These are phyloP conservation scores for Eucalyptus pauciflora DNA, from an alignment of 345 rosid species.

Conservation along the genomic window DNA sequence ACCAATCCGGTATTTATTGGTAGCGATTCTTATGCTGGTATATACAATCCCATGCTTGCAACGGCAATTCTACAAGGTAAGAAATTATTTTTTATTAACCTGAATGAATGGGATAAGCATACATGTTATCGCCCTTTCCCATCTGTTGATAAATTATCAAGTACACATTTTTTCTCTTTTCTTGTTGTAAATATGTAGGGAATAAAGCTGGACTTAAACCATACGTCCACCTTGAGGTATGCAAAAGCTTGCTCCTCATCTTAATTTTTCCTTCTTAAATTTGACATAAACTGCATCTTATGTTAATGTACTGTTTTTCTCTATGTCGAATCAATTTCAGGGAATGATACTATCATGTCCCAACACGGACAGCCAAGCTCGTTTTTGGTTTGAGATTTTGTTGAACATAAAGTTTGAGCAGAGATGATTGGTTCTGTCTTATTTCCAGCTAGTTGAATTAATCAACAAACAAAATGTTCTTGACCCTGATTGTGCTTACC, in stretches of 20 bases:
- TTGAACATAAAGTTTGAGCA: not conserved
- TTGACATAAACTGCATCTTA: not conserved
- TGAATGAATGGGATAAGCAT: not conserved
- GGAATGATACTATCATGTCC: not conserved
- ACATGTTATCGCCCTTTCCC: rapidly evolving
- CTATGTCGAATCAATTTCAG: not conserved
- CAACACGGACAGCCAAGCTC: not conserved
- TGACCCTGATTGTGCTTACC: not conserved
- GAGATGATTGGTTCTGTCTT: not conserved
- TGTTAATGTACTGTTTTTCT: not conserved
- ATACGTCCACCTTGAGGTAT: not conserved
- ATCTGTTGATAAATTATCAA: not conserved
- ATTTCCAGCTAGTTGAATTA: not conserved
- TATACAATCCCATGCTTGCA: constrained; percentile 2
- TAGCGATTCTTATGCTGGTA: constrained; percentile 9
- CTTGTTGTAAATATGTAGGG: not conserved
- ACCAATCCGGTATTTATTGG: constrained; percentile 7
- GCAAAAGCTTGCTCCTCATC: not conserved
- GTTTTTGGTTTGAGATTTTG: not conserved
- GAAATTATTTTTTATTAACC: not conserved
- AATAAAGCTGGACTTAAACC: not conserved
- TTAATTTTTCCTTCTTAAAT: not conserved
- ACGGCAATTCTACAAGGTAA: constrained; percentile 1
- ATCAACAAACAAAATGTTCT: not conserved
- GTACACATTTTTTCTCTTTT: not conserved